Percentiles rank a stretch among this genome's conserved stretches.
These are phyloP conservation scores for Colletotrichum cordylinicola DNA, from an alignment of 2,329 filamentous ascomycete species.

Conservation along the genomic window DNA sequence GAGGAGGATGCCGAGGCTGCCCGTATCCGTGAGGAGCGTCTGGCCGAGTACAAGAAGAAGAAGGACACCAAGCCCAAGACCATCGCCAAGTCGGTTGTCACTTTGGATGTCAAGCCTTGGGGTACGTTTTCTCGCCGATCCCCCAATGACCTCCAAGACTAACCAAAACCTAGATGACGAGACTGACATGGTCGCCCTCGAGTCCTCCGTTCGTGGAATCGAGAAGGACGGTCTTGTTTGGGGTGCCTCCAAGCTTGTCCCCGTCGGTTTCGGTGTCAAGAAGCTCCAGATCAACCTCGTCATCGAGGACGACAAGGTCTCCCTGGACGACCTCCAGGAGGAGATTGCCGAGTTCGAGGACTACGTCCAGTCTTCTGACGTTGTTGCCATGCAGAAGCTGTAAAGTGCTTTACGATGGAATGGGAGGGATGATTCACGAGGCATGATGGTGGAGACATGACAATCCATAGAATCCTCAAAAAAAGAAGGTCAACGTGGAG, in stretches of 20 bases:
- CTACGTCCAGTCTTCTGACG: slow-evolving; percentile 92
- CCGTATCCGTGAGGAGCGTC: slow-evolving; percentile 83
- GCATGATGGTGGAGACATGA: slow-evolving; percentile 33
- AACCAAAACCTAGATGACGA: slow-evolving; percentile 72
- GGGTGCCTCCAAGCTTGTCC: slow-evolving; percentile 88
- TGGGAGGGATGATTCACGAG: slow-evolving; percentile 32
- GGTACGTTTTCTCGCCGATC: slow-evolving; percentile 65
- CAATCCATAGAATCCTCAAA: slow-evolving; percentile 23
- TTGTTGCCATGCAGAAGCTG: slow-evolving; percentile 49
- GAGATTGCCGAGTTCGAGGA: slow-evolving; percentile 87
- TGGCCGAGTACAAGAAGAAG: slow-evolving; percentile 96
- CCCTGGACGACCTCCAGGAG: slow-evolving; percentile 84
- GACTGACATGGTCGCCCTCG: slow-evolving; percentile 87
- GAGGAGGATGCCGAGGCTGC: slow-evolving; percentile 91
- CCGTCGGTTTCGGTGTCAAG: slow-evolving; percentile 97
- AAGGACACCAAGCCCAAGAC: slow-evolving; percentile 93
- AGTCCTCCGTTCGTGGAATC: slow-evolving; percentile 81
- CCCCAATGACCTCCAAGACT: slow-evolving; percentile 22
- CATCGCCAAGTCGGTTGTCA: slow-evolving; percentile 94
- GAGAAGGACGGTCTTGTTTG: slow-evolving; percentile 94
- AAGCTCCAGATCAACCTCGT: slow-evolving; percentile 99
- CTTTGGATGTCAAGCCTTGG: slow-evolving; percentile 97
- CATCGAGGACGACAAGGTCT: slow-evolving; percentile 96
- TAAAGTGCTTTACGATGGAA: slow-evolving; percentile 15
- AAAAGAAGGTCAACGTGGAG: slow-evolving; percentile 17